Conservation (phyloP, 2,329 filamentous ascomycete genomes). For the Colletotrichum sp. region DNA sequence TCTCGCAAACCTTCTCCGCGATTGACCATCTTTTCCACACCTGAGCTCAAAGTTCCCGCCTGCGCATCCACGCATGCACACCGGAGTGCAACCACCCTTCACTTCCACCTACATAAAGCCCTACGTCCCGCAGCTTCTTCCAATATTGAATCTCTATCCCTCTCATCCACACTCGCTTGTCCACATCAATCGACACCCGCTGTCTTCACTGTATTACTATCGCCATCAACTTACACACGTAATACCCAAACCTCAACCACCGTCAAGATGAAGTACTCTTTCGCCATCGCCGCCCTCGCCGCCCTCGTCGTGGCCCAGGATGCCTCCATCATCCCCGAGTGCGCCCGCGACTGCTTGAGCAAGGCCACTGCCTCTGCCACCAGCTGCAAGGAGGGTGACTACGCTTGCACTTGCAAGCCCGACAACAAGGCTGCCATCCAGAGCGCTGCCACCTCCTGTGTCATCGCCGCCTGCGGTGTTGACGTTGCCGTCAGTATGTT, state of each 20-base stretch:
- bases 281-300: conserved; percentile 33
- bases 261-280: conserved; percentile 24
- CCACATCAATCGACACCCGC: not conserved
- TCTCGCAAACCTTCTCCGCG: not conserved
- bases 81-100: not conserved
- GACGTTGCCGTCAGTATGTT: conserved; percentile 43
- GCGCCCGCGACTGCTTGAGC: conserved; percentile 41
- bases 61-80: not conserved
- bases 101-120: conserved; percentile 13
- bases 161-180: conserved; percentile 1
- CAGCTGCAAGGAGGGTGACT: conserved; percentile 36
- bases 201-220: conserved; percentile 5
- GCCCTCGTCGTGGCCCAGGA: conserved; percentile 36
- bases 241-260: conserved; percentile 5
- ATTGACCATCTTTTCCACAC: not conserved
- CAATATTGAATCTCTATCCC: not conserved
- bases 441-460: conserved; percentile 36
- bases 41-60: not conserved
- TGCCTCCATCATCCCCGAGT: conserved; percentile 31
- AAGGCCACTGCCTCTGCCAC: conserved; percentile 33
- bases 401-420: conserved; percentile 36
- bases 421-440: conserved; percentile 36
- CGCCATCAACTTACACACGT: not conserved
- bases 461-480: conserved; percentile 39
- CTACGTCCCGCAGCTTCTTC: not conserved